Conservation (phyloP, 495 filamentous ascomycete species). For the Annulohypoxylon stygium region DNA sequence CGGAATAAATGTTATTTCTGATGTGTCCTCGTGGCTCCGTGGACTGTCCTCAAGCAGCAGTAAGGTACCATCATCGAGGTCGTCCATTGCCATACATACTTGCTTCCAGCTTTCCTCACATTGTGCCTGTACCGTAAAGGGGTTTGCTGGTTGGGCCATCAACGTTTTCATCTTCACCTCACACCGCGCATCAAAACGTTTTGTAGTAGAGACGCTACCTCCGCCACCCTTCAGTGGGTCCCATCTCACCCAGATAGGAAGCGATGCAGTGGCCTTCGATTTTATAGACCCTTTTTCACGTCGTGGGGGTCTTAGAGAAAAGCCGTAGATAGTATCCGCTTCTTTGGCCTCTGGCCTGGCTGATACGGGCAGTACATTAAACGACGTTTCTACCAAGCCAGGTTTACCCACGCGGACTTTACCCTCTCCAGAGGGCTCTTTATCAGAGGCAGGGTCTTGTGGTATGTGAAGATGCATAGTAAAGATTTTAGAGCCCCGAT, state of each 20-base stretch:
- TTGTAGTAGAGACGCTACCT: conserved; percentile 4
- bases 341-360: conserved; percentile 11
- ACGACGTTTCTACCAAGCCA: conserved; percentile 24
- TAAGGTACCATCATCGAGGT: conserved; percentile 26
- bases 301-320: background rate
- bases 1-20: conserved; percentile 31
- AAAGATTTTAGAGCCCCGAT: conserved; percentile 16
- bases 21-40: conserved; percentile 23
- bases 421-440: background rate
- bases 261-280: background rate
- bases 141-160: conserved; percentile 25
- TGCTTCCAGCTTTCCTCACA: conserved; percentile 17
- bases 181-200: conserved; percentile 27
- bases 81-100: conserved; percentile 29
- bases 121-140: conserved; percentile 23
- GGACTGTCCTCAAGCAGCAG: conserved; percentile 16
- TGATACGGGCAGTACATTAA: conserved; percentile 35
- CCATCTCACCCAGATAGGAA: conserved; percentile 29
- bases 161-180: conserved; percentile 33
- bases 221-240: conserved; percentile 18
- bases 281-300: background rate
- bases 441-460: background rate
- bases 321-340: conserved; percentile 22
- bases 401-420: conserved; percentile 36
- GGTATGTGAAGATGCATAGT: conserved; percentile 34